Conservation (phyloP, 169 alveolate genomes). For the Perkinsus olseni region DNA sequence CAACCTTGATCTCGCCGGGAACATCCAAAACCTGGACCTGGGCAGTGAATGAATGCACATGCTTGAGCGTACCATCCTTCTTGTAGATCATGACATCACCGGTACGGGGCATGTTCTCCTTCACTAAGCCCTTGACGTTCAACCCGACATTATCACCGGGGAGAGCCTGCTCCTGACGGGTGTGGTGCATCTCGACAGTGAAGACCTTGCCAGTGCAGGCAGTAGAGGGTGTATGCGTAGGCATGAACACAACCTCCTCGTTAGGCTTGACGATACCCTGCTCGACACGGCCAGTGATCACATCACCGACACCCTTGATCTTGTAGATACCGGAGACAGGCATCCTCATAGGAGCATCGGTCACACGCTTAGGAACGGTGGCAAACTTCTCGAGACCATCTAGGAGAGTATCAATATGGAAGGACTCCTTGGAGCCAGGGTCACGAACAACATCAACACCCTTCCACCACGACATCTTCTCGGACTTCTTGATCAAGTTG, state of each 20-base stretch:
- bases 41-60: slow-evolving; percentile 79
- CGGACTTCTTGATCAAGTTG: slow-evolving; percentile 89
- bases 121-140: slow-evolving; percentile 85
- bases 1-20: slow-evolving; percentile 90
- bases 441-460: slow-evolving; percentile 47
- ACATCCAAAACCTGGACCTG: slow-evolving; percentile 88
- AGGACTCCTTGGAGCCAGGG: background rate
- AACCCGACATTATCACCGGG: slow-evolving; percentile 97
- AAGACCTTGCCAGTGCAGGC: slow-evolving; percentile 79
- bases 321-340: slow-evolving; percentile 58
- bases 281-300: slow-evolving; percentile 98
- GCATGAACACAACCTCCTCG: slow-evolving; percentile 34
- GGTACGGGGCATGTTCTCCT: slow-evolving; percentile 80
- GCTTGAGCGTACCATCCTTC: slow-evolving; percentile 91
- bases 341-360: slow-evolving; percentile 91
- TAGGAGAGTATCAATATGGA: slow-evolving; percentile 63
- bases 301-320: slow-evolving; percentile 58
- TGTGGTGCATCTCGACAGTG: slow-evolving; percentile 98
- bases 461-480: slow-evolving; percentile 95
- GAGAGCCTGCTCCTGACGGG: slow-evolving; percentile 85
- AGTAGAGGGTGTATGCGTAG: background rate
- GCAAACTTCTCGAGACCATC: slow-evolving; percentile 92
- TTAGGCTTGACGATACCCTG: slow-evolving; percentile 91
- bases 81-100: slow-evolving; percentile 88
- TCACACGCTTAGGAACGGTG: slow-evolving; percentile 90